Evolutionary conservation across 2,329 filamentous ascomycete species (phyloP).

Genomic region (Diplocarpon rosae): DNA sequence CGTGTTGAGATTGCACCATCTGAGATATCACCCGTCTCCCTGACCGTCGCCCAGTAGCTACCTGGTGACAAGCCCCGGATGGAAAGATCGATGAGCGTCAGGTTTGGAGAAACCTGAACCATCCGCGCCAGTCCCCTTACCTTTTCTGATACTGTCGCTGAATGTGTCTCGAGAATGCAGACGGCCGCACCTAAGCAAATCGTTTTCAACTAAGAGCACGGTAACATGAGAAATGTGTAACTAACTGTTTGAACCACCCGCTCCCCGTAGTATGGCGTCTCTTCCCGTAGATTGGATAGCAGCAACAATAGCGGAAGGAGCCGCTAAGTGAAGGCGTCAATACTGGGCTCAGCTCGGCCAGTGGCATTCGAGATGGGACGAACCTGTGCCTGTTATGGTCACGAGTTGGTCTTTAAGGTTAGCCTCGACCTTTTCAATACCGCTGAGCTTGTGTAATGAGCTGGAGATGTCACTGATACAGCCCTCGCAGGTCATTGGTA

Average conservation of each 20-base stretch:
- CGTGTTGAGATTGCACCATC: slow-evolving; percentile 74
- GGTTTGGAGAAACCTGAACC: slow-evolving; percentile 1
- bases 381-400: slow-evolving; percentile 72
- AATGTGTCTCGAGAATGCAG: slow-evolving; percentile 86
- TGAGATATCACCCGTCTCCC: slow-evolving; percentile 79
- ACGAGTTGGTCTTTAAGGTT: slow-evolving; percentile 76
- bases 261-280: slow-evolving; percentile 88
- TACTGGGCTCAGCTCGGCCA: not conserved
- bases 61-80: slow-evolving; percentile 73
- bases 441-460: slow-evolving; percentile 64
- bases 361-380: slow-evolving; percentile 19
- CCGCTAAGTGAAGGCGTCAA: slow-evolving; percentile 36
- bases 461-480: slow-evolving; percentile 82
- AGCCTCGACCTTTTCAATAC: slow-evolving; percentile 73
- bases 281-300: slow-evolving; percentile 83
- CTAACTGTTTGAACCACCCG: slow-evolving; percentile 73
- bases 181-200: slow-evolving; percentile 59
- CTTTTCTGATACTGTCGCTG: slow-evolving; percentile 45
- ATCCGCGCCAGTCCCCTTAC: slow-evolving; percentile 78
- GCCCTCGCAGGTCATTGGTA: slow-evolving; percentile 81
- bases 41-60: slow-evolving; percentile 72
- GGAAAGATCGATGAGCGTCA: slow-evolving; percentile 66
- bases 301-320: slow-evolving; percentile 79
- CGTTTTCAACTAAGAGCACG: slow-evolving; percentile 4
- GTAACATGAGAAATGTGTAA: slow-evolving; percentile 19